Percentiles rank a stretch among this genome's conserved stretches.
phyloP scores from a whole-genome alignment of 768 basidiomycete species.

The Exidia glandulosa region DNA sequence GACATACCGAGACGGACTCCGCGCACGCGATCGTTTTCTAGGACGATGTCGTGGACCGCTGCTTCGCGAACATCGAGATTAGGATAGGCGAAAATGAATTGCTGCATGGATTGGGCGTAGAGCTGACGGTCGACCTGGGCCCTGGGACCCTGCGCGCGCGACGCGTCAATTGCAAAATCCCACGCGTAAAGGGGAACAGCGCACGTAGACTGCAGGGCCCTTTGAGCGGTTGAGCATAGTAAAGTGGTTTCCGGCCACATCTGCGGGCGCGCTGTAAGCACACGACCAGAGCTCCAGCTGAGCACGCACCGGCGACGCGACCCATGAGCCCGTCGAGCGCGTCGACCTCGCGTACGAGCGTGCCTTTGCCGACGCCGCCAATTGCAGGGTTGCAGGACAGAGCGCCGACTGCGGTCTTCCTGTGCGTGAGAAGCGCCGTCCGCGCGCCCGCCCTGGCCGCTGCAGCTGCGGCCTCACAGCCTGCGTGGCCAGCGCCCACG shows the following conservation, averaged over 20 bases:
- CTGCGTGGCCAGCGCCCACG: constrained; percentile 88
- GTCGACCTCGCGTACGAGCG: constrained; percentile 82
- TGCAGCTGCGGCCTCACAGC: constrained; percentile 84
- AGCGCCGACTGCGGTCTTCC: constrained; percentile 67
- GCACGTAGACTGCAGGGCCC: constrained; percentile 82
- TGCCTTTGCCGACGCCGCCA: constrained; percentile 88
- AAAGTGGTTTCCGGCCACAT: constrained; percentile 83
- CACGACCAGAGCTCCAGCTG: background rate
- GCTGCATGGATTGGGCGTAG: constrained; percentile 78
- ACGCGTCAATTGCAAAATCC: background rate
- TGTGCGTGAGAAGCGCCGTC: constrained; percentile 75
- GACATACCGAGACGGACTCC: constrained; percentile 70
- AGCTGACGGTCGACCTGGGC: constrained; percentile 81
- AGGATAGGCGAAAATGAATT: constrained; percentile 49
- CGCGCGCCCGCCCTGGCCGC: constrained; percentile 74
- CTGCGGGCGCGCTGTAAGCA: constrained; percentile 24
- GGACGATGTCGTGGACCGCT: constrained; percentile 69
- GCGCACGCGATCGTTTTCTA: constrained; percentile 30
- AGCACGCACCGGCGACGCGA: constrained; percentile 55
- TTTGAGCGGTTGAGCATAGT: constrained; percentile 77
- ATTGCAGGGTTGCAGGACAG: constrained; percentile 89
- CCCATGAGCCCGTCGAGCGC: constrained; percentile 85
- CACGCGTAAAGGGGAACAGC: constrained; percentile 13
- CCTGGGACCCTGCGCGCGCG: constrained; percentile 59
- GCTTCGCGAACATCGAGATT: constrained; percentile 60